Conservation (phyloP, 148 eudicot species). For the Silene uniflora region DNA sequence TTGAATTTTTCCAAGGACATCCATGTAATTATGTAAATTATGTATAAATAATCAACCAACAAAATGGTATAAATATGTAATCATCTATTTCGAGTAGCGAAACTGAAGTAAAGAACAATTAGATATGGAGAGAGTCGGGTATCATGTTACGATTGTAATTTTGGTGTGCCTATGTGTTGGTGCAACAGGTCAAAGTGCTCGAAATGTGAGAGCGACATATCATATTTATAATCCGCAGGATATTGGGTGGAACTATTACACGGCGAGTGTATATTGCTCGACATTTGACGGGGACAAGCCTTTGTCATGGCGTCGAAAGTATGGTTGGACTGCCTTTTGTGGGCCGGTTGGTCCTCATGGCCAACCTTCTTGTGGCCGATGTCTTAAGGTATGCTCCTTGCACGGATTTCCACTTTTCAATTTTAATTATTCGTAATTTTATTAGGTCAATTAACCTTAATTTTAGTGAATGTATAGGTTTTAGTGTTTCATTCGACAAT, state of each 20-base stretch:
- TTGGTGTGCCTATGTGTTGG: constrained; percentile 18
- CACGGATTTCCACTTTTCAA: too few relatives aligned
- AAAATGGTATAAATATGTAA: background rate
- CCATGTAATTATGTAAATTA: too few relatives aligned
- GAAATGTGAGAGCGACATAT: constrained; percentile 52
- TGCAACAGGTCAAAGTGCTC: constrained; percentile 32
- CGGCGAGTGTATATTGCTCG: constrained; percentile 50
- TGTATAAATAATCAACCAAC: background rate
- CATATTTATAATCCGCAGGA: constrained; percentile 45
- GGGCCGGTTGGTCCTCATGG: constrained; percentile 54
- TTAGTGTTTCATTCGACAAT: too few relatives aligned
- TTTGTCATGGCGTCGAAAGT: constrained; percentile 35
- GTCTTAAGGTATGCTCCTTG: constrained; percentile 34
- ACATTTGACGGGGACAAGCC: constrained; percentile 57
- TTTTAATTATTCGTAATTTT: too few relatives aligned
- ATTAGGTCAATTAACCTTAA: too few relatives aligned
- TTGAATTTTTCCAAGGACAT: too few relatives aligned
- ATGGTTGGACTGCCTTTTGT: constrained; percentile 74
- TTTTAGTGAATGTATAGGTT: too few relatives aligned
- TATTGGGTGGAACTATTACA: constrained; percentile 37
- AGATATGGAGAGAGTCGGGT: background rate
- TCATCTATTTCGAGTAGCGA: background rate
- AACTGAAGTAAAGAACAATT: background rate
- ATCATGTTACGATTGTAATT: constrained; percentile 6
- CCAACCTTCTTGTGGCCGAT: constrained; percentile 46